Base-by-base conservation (phyloP, 192 early-diverging fungal genomes). In the Physocladia obscura region DNA sequence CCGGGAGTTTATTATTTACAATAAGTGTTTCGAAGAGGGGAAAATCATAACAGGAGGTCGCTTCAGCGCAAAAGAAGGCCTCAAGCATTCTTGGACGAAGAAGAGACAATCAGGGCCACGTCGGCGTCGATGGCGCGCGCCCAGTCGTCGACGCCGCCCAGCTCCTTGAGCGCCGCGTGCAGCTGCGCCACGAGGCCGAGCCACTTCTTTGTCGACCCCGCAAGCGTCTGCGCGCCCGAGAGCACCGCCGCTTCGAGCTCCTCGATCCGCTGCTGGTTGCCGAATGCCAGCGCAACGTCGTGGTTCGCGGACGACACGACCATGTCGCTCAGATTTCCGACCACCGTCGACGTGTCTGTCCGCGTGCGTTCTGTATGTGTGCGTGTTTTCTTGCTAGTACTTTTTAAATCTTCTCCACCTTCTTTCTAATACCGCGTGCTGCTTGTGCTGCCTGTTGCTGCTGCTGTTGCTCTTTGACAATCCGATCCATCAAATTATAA, bases 101-200 rank as follows among this genome's bases (percentile, higher is more conserved):
- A n/a, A n/a, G n/a, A n/a, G n/a, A n/a, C n/a, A n/a, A n/a, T n/a
- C n/a, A n/a, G n/a, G n/a, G n/a, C 26, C 89, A 94, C 90, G 70
- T 96, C 94, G 63, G 80, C 77, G 37, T 94, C 92, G 32, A 96
- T 93, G 19, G 90, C 88, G 27, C 85, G 75, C 0, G 89, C 90
- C 94, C 94, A 96, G 71, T 91, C 90, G 48, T 89, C 80, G 21
- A 94, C 89, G 70, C 94, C 91, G 22, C 94, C 94, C 15, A 96
- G 80, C 69, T 96, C 91, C 87, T 96, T 96, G 4, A 94, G 76
- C 22, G 92, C 81, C 0, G 75, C 77, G 69, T 89, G 92, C 67
- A 94, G 91, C 61, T 88, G 80, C 35, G 88, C 86, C 0, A 94
- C 84, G 39, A 93, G 74, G 38, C 78, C 76, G 0, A 92, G 75